Conservation (phyloP, 2,329 filamentous ascomycete genomes). For the Tolypocladium cylindrosporum region DNA sequence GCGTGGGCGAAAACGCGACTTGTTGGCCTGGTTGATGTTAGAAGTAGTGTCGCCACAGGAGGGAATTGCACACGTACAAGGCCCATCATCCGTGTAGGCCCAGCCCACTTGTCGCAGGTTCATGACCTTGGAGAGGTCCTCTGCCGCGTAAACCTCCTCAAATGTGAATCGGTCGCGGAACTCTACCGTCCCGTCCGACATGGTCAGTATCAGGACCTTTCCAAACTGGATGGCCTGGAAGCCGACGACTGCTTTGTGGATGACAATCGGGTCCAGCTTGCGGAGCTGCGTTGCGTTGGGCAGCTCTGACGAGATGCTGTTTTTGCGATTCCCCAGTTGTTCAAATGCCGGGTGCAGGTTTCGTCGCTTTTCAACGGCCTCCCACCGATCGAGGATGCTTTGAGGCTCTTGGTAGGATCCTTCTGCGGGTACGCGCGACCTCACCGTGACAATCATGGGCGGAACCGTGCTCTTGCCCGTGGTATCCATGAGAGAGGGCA, state of each 20-base stretch:
- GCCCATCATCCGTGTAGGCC: slow-evolving; percentile 53
- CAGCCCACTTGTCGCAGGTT: slow-evolving; percentile 73
- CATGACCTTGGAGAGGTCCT: slow-evolving; percentile 54
- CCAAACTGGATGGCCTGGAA: slow-evolving; percentile 61
- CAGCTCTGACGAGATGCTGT: slow-evolving; percentile 30
- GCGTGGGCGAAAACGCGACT: slow-evolving; percentile 50
- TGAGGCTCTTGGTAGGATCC: slow-evolving; percentile 53
- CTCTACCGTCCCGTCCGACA: slow-evolving; percentile 72
- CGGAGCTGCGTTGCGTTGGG: slow-evolving; percentile 36
- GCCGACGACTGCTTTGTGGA: slow-evolving; percentile 62
- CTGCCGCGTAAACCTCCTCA: slow-evolving; percentile 54
- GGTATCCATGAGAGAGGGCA: slow-evolving; percentile 55
- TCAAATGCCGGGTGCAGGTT: slow-evolving; percentile 67
- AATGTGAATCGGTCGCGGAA: slow-evolving; percentile 70
- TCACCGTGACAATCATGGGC: slow-evolving; percentile 62
- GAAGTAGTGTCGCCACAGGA: background rate
- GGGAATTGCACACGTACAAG: slow-evolving; percentile 39
- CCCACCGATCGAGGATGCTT: slow-evolving; percentile 77
- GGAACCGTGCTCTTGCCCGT: slow-evolving; percentile 43
- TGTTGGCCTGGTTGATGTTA: slow-evolving; percentile 37
- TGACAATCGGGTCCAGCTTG: slow-evolving; percentile 57
- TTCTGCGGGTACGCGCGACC: slow-evolving; percentile 48
- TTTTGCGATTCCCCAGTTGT: slow-evolving; percentile 56
- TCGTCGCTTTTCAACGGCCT: slow-evolving; percentile 59
- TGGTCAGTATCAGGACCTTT: slow-evolving; percentile 60